Percentiles rank a stretch among this genome's conserved stretches.
phyloP scores from a whole-genome alignment of 1,284 basidiomycete species.

The Puccinia triticina region DNA sequence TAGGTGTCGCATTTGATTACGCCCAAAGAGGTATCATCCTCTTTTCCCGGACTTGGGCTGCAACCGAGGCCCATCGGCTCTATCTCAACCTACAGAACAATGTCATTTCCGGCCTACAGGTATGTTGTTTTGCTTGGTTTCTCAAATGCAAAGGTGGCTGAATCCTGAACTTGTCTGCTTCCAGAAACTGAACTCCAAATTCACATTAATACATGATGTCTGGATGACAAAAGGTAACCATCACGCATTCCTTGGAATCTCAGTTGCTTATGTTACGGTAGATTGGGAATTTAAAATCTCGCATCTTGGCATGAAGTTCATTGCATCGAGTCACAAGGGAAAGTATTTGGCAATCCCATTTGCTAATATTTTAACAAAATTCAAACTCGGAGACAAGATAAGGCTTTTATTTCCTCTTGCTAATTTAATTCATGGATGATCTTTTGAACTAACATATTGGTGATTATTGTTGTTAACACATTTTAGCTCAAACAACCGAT shows the following conservation, averaged over 20 bases:
- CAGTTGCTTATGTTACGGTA: constrained; percentile 12
- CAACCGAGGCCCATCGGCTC: constrained; percentile 5
- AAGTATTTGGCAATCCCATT: constrained; percentile 27
- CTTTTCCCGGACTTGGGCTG: not conserved
- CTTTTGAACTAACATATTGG: not conserved
- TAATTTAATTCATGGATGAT: not conserved
- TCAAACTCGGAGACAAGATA: constrained; percentile 28
- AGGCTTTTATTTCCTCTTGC: not conserved
- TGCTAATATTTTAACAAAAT: constrained; percentile 13
- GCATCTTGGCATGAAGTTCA: constrained; percentile 18
- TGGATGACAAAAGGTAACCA: constrained; percentile 29
- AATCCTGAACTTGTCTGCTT: not conserved
- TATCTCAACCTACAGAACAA: too few species aligned
- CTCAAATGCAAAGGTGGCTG: not conserved
- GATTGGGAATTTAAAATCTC: constrained; percentile 12
- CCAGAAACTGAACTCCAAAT: not conserved
- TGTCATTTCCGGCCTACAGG: not conserved
- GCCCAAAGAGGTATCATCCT: not conserved
- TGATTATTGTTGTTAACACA: constrained; percentile 10
- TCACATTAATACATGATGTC: not conserved
- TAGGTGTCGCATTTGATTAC: too few species aligned
- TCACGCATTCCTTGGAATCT: constrained; percentile 22
- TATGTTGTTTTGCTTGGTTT: not conserved
- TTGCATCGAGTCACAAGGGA: too few species aligned
- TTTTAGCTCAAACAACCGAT: too few species aligned